Conservation (phyloP, 108 stramenopile genomes). For the Conticribra guillardii region DNA sequence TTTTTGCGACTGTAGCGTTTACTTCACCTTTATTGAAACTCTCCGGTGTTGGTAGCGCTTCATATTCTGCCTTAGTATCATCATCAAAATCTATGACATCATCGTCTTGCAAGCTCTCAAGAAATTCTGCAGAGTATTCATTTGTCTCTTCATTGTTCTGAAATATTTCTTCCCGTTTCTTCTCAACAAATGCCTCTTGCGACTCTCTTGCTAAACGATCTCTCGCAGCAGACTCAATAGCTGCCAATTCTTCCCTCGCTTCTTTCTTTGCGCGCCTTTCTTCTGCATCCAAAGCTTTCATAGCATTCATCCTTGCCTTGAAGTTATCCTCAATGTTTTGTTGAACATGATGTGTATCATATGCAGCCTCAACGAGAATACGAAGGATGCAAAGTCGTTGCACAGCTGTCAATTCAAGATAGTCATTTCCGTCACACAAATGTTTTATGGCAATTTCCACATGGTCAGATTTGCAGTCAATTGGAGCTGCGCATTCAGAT, state of each 20-base stretch:
- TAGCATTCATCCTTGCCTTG: slow-evolving; percentile 77
- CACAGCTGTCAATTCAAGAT: slow-evolving; percentile 60
- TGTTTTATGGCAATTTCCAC: slow-evolving; percentile 61
- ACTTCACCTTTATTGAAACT: slow-evolving; percentile 85
- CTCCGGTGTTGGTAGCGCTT: slow-evolving; percentile 72
- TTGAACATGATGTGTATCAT: slow-evolving; percentile 72
- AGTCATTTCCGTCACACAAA: slow-evolving; percentile 69
- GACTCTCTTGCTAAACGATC: slow-evolving; percentile 79
- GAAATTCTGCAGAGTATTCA: slow-evolving; percentile 71
- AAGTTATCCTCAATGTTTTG: slow-evolving; percentile 80
- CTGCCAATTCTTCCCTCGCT: slow-evolving; percentile 75
- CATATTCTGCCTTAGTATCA: slow-evolving; percentile 85
- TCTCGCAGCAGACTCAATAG: slow-evolving; percentile 73
- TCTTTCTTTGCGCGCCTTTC: slow-evolving; percentile 77
- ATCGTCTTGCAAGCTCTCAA: slow-evolving; percentile 82
- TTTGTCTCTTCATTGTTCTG: slow-evolving; percentile 67
- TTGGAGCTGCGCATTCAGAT: slow-evolving; percentile 65
- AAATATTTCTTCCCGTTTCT: slow-evolving; percentile 78
- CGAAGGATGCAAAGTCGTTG: slow-evolving; percentile 76
- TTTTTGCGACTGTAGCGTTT: slow-evolving; percentile 62
- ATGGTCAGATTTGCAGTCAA: slow-evolving; percentile 19
- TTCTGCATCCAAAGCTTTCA: slow-evolving; percentile 80
- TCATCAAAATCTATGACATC: slow-evolving; percentile 89
- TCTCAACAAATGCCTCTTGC: slow-evolving; percentile 71
- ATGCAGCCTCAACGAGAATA: slow-evolving; percentile 82